Base-by-base conservation (phyloP, 1,139 yeast species). In the Candida sanyaensis region DNA sequence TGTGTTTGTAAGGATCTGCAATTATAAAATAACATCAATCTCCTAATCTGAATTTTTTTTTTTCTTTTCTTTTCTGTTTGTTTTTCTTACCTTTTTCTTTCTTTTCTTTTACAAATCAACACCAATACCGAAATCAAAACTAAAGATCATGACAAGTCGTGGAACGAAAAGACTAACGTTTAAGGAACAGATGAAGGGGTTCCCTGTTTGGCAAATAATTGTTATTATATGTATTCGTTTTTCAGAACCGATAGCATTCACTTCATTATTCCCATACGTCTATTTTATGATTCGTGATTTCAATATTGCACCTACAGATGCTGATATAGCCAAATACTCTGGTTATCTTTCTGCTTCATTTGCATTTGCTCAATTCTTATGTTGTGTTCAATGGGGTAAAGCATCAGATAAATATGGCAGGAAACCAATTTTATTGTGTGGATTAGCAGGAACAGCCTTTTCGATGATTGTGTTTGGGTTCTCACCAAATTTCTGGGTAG, bases 211-310 rank as follows among this genome's bases (percentile, higher is more conserved):
- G 61, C 75, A 71, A 51, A 67, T 70, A 65, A 42, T 59, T 5
- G 65, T 71, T 39, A 57, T 71, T 11, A 60, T 70, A 45, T 48
- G 68, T 21, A 60, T 71, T 40, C 60, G 76, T 38, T 65, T 71
- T 47, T 59, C 71, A 11, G 75, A 71, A 50, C 76, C 76, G 3
- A 58, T 71, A 17, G 69, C 72, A 17, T 71, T 70, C 57, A 66
- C 75, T 9, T 69, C 75, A n/a, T 55, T 71, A 21, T 70, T 71
- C 47, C 75, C 76, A 5, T 71, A 69, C 48, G 62, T 71, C 6
- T 71, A 68, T 55, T 71, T 69, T 55, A 71, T 71, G 76, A 68
- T 71, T 41, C 53, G 73, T 42, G 76, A 71, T 50, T 71, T 71
- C 50, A 59, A 61, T 4, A 58, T 70, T 12, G 73, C 73, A n/a